phyloP scores from a whole-genome alignment of 1,139 yeast genomes.

The Suhomyces ambrosiae region DNA sequence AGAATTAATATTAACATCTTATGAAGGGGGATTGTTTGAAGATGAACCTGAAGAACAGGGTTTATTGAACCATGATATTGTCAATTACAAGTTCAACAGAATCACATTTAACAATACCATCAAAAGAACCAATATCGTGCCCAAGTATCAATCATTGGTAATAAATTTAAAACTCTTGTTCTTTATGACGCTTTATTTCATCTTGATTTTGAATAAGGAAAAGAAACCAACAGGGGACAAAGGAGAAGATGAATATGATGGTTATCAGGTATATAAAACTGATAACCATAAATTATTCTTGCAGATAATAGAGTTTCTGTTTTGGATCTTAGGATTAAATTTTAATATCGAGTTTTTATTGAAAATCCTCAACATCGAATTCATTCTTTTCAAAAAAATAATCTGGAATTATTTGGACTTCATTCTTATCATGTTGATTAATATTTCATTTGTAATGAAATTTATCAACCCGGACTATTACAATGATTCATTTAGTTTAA shows the following conservation, averaged over 20 bases:
- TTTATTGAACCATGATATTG: slow-evolving; percentile 29
- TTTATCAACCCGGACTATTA: slow-evolving; percentile 15
- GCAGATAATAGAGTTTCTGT: slow-evolving; percentile 24
- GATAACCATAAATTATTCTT: slow-evolving; percentile 3
- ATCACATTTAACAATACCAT: slow-evolving; percentile 35
- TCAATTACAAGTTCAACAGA: slow-evolving; percentile 39
- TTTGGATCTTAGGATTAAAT: slow-evolving; percentile 40
- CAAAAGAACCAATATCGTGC: slow-evolving; percentile 38
- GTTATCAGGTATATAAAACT: neutral
- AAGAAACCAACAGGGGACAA: slow-evolving; percentile 12
- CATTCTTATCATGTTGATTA: slow-evolving; percentile 33
- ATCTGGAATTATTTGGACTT: slow-evolving; percentile 48
- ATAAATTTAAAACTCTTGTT: slow-evolving; percentile 38
- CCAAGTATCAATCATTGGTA: slow-evolving; percentile 48
- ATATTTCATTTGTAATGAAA: slow-evolving; percentile 31
- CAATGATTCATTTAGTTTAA: slow-evolving; percentile 40
- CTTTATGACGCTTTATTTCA: slow-evolving; percentile 36
- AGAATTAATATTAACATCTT: slow-evolving; percentile 35
- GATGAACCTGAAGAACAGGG: slow-evolving; percentile 20
- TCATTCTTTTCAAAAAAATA: slow-evolving; percentile 37
- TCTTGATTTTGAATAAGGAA: slow-evolving; percentile 33
- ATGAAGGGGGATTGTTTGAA: slow-evolving; percentile 12
- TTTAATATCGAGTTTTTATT: slow-evolving; percentile 42
- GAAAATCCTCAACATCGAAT: slow-evolving; percentile 47
- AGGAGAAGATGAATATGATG: slow-evolving; percentile 3